Percentiles rank a stretch among this genome's conserved stretches.
phyloP scores from a whole-genome alignment of 176 grass and related monocot species.

The Carex scoparia region DNA sequence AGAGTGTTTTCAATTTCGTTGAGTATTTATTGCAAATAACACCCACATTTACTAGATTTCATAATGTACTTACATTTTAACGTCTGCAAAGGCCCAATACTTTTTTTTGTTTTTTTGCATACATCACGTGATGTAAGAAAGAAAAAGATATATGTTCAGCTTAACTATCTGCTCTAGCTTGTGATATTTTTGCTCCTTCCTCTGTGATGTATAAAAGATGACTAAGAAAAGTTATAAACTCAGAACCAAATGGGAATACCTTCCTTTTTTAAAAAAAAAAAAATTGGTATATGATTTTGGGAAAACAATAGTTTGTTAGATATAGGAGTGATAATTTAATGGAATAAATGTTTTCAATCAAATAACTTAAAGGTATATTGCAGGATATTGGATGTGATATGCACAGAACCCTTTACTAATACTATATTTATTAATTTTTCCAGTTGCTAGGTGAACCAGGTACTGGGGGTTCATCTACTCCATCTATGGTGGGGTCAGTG shows the following conservation, averaged over 20 bases:
- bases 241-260: too few species aligned
- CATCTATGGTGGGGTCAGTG: slow-evolving; percentile 92
- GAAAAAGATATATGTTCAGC: too few species aligned
- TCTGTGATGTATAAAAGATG: too few species aligned
- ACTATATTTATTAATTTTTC: slow-evolving; percentile 3
- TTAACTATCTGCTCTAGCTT: too few species aligned
- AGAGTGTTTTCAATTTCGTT: not conserved
- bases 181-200: too few species aligned
- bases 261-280: too few species aligned
- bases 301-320: not conserved
- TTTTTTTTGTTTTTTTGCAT: not conserved
- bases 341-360: not conserved
- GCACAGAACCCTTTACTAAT: not conserved
- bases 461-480: slow-evolving; percentile 88
- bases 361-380: slow-evolving; percentile 1
- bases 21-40: not conserved
- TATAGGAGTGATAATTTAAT: not conserved
- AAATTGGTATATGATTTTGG: not conserved
- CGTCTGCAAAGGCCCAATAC: not conserved
- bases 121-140: too few species aligned
- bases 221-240: too few species aligned
- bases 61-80: not conserved
- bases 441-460: slow-evolving; percentile 93
- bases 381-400: not conserved
- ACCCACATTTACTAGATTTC: not conserved